These are phyloP conservation scores for Aspergillus versicolor DNA, from an alignment of 2,329 filamentous ascomycete genomes.

Conservation along the genomic window DNA sequence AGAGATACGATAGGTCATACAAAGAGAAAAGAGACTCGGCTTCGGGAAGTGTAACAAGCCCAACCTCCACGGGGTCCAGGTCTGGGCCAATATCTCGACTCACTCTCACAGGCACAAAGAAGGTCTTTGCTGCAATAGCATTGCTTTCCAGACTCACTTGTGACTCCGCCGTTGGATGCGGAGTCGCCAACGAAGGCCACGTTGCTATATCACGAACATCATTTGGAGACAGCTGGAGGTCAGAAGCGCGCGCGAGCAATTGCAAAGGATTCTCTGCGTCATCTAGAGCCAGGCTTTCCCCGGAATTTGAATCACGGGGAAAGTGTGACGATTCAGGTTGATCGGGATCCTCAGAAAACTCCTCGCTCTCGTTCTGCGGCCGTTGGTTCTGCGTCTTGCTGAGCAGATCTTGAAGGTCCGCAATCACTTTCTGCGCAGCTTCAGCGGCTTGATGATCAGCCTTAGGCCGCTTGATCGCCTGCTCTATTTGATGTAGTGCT, in stretches of 20 bases:
- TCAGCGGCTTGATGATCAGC: slow-evolving; percentile 44
- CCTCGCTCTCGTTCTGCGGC: slow-evolving; percentile 25
- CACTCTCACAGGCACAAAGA: slow-evolving; percentile 66
- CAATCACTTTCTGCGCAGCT: slow-evolving; percentile 42
- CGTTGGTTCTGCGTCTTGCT: slow-evolving; percentile 47
- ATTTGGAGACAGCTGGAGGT: slow-evolving; percentile 57
- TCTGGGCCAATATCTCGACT: slow-evolving; percentile 63
- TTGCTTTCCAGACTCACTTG: slow-evolving; percentile 10
- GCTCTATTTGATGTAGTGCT: slow-evolving; percentile 71
- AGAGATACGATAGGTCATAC: slow-evolving; percentile 45
- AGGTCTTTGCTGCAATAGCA: slow-evolving; percentile 52
- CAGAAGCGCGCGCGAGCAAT: slow-evolving; percentile 69
- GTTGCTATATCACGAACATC: slow-evolving; percentile 22
- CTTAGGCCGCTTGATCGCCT: slow-evolving; percentile 61
- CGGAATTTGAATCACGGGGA: slow-evolving; percentile 29
- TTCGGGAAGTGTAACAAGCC: slow-evolving; percentile 66
- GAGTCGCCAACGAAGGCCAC: slow-evolving; percentile 28
- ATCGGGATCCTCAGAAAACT: slow-evolving; percentile 33
- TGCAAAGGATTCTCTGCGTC: slow-evolving; percentile 75
- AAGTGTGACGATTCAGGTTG: slow-evolving; percentile 20
- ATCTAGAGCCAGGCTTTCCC: slow-evolving; percentile 62
- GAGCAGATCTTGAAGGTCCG: slow-evolving; percentile 53
- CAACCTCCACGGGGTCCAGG: slow-evolving; percentile 68
- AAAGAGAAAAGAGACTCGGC: slow-evolving; percentile 64
- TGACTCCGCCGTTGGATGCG: slow-evolving; percentile 40